Conservation (phyloP, 495 filamentous ascomycete genomes). For the Friedmanniomyces endolithicus region DNA sequence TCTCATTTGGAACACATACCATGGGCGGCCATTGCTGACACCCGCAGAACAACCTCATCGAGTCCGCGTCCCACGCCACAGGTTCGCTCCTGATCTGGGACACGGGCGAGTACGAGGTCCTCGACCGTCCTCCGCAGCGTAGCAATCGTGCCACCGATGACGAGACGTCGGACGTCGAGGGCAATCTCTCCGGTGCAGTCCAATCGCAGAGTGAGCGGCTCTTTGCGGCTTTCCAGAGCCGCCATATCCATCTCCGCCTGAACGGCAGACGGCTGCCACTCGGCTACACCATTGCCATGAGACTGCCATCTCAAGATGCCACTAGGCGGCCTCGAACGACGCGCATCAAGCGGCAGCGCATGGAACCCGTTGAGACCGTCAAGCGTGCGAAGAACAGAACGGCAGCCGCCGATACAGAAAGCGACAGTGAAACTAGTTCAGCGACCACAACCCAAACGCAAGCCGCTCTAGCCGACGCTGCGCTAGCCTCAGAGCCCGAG, state of each 20-base stretch:
- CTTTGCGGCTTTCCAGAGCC: conserved; percentile 39
- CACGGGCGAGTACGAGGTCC: conserved; percentile 50
- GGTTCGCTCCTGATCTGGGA: conserved; percentile 62
- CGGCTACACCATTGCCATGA: conserved; percentile 46
- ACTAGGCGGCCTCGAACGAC: conserved; percentile 6
- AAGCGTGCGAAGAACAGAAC: not conserved
- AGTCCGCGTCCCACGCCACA: conserved; percentile 45
- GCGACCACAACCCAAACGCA: not conserved
- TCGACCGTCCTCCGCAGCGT: conserved; percentile 32
- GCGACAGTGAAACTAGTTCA: not conserved
- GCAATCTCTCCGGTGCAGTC: not conserved
- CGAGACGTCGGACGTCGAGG: conserved; percentile 27
- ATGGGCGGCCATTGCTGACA: not conserved
- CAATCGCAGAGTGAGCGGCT: conserved; percentile 42
- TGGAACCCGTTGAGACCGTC: conserved; percentile 6
- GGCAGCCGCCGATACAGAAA: not conserved
- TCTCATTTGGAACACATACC: not conserved
- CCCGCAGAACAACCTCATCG: conserved; percentile 51
- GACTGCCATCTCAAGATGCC: conserved; percentile 39
- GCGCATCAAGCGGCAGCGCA: conserved; percentile 18
- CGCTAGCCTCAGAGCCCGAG: conserved; percentile 11
- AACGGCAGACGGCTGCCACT: conserved; percentile 46
- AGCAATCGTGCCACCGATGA: conserved; percentile 35
- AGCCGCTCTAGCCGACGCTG: not conserved
- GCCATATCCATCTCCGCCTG: conserved; percentile 50